phyloP scores from a whole-genome alignment of 164 flowering plant species.

The Magnolia changhungtana region DNA sequence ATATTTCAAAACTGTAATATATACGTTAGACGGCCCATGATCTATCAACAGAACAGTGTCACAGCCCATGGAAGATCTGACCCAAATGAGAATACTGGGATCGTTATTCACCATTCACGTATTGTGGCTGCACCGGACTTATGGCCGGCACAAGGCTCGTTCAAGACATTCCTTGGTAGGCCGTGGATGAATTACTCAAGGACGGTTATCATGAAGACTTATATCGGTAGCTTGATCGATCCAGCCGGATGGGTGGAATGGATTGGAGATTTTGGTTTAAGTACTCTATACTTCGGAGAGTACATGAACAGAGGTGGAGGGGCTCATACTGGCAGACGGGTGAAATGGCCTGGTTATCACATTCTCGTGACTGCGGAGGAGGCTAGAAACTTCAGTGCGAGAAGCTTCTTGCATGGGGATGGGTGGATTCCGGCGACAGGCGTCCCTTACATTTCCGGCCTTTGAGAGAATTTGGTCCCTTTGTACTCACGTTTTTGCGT shows the following conservation, averaged over 20 bases:
- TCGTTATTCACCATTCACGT: conserved; percentile 38
- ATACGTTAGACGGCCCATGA: conserved; percentile 34
- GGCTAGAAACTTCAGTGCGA: conserved; percentile 46
- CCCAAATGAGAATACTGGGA: conserved; percentile 55
- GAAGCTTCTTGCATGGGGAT: conserved; percentile 42
- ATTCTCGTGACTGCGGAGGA: conserved; percentile 26
- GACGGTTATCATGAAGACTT: conserved; percentile 46
- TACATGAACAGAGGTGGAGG: conserved; percentile 51
- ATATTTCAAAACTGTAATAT: conserved; percentile 54
- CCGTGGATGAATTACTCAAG: conserved; percentile 62
- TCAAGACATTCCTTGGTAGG: conserved; percentile 43
- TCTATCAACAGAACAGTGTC: conserved; percentile 35
- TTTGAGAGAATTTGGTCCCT: conserved; percentile 22
- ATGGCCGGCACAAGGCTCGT: conserved; percentile 10
- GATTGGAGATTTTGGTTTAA: conserved; percentile 40
- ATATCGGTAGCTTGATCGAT: conserved; percentile 31
- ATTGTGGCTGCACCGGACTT: conserved; percentile 28
- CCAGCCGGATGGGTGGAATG: conserved; percentile 56
- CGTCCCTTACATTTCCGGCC: conserved; percentile 39
- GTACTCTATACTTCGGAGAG: conserved; percentile 55
- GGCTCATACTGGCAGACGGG: conserved; percentile 37
- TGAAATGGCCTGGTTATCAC: conserved; percentile 52
- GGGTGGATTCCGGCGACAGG: conserved; percentile 55
- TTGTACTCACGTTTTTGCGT: not conserved
- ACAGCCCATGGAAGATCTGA: conserved; percentile 57